These are phyloP conservation scores for Phialophora tarda DNA, from an alignment of 2,329 filamentous ascomycete species.

Conservation along the genomic window DNA sequence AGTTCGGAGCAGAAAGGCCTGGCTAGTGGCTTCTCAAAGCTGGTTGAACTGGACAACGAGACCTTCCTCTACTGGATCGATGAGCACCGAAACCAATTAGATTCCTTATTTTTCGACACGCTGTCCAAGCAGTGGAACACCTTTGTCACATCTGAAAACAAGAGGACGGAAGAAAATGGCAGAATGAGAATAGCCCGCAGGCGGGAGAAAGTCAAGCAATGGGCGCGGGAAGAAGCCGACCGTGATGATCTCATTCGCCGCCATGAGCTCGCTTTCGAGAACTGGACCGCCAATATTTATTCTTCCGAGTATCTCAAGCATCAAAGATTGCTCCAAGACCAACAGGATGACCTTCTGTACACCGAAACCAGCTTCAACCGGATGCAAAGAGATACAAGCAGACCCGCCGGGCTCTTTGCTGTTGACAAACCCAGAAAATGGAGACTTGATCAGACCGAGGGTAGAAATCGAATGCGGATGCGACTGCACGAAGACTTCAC, in stretches of 20 bases:
- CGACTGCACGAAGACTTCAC: slow-evolving; percentile 75
- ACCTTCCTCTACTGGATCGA: slow-evolving; percentile 89
- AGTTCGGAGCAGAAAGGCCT: slow-evolving; percentile 73
- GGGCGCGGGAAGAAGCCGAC: slow-evolving; percentile 72
- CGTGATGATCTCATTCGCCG: slow-evolving; percentile 74
- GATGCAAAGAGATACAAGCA: slow-evolving; percentile 76
- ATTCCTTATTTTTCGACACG: slow-evolving; percentile 79
- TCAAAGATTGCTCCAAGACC: slow-evolving; percentile 85
- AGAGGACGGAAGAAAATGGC: slow-evolving; percentile 75
- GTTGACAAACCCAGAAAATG: slow-evolving; percentile 71
- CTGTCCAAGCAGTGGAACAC: slow-evolving; percentile 86
- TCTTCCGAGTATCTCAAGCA: slow-evolving; percentile 90
- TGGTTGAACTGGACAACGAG: slow-evolving; percentile 87
- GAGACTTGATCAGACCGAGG: slow-evolving; percentile 95
- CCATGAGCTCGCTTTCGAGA: slow-evolving; percentile 84
- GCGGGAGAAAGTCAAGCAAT: slow-evolving; percentile 79
- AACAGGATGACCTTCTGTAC: slow-evolving; percentile 85
- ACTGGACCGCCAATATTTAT: slow-evolving; percentile 96
- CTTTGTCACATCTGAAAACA: slow-evolving; percentile 83
- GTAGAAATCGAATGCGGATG: slow-evolving; percentile 91
- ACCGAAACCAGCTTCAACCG: slow-evolving; percentile 76
- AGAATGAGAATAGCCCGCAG: slow-evolving; percentile 73
- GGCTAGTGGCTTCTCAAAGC: slow-evolving; percentile 76
- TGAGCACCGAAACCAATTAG: slow-evolving; percentile 75
- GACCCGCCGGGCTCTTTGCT: slow-evolving; percentile 81